Conservation (phyloP, 371 early-diverging fungal species). For the Haplosporangium sp. region DNA sequence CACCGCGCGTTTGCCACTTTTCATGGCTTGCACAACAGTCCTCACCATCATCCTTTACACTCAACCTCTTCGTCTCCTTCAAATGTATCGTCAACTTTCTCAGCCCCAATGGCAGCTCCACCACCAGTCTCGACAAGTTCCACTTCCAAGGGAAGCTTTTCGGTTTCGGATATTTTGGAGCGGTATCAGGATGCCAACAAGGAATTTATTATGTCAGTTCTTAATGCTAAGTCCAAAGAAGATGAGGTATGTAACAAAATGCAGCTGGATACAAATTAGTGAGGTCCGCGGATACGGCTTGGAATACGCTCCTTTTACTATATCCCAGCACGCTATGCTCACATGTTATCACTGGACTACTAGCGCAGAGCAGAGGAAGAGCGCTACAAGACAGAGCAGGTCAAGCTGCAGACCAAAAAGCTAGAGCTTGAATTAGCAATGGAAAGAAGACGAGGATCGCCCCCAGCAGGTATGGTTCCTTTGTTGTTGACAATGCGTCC, state of each 20-base stretch:
- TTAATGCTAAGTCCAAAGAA: conserved; percentile 53
- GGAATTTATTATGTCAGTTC: conserved; percentile 40
- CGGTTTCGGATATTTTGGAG: conserved; percentile 46
- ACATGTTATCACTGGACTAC: background rate
- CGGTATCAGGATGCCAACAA: conserved; percentile 52
- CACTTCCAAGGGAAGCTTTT: conserved; percentile 10
- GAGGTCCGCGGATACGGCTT: background rate
- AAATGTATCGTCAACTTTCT: conserved; percentile 8
- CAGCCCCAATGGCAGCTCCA: conserved; percentile 3
- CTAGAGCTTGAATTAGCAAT: conserved; percentile 51
- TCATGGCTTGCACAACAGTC: conserved; percentile 18
- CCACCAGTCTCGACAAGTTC: conserved; percentile 5
- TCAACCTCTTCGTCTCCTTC: conserved; percentile 12
- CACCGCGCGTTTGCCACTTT: conserved; percentile 30
- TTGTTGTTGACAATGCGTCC: background rate
- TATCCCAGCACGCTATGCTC: background rate
- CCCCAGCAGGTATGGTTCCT: conserved; percentile 30
- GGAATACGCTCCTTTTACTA: background rate
- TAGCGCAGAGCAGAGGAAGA: conserved; percentile 58
- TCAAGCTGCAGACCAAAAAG: conserved; percentile 56
- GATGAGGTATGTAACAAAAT: conserved; percentile 31
- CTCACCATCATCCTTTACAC: conserved; percentile 30
- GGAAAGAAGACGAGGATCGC: conserved; percentile 47
- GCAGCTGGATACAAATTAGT: background rate
- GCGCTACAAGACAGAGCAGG: conserved; percentile 54